Evolutionary conservation across 2,329 filamentous ascomycete genomes (phyloP).

Genomic region (Ophiostoma ulmi): DNA sequence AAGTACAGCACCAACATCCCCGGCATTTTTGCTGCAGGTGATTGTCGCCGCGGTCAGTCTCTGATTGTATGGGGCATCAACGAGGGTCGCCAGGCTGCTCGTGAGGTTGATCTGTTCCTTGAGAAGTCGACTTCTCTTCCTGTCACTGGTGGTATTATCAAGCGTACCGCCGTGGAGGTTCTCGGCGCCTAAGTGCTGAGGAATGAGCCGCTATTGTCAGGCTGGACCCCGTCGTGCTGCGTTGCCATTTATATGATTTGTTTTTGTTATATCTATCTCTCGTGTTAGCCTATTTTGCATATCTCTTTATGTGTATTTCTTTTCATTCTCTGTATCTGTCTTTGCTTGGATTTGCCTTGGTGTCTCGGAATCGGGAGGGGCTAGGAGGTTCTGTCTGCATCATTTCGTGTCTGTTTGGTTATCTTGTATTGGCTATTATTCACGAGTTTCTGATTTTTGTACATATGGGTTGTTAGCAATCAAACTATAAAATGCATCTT

Average conservation of each 20-base stretch:
- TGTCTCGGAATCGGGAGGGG: conserved; percentile 18
- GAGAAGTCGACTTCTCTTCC: conserved; percentile 49
- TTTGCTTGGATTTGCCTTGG: conserved; percentile 9
- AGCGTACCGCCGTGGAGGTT: conserved; percentile 55
- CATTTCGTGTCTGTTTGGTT: conserved; percentile 17
- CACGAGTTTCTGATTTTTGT: conserved; percentile 20
- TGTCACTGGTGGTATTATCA: conserved; percentile 88
- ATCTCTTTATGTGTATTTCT: background rate
- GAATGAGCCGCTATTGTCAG: background rate
- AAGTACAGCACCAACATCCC: conserved; percentile 84
- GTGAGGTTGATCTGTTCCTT: conserved; percentile 85
- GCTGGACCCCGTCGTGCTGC: background rate
- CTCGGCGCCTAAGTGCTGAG: conserved; percentile 17
- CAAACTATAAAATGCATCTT: background rate
- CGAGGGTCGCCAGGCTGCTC: conserved; percentile 86
- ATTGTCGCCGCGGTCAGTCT: conserved; percentile 75
- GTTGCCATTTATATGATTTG: background rate
- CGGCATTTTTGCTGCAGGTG: conserved; percentile 88
- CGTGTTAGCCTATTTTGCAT: background rate
- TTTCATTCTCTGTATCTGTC: background rate
- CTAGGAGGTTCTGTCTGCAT: conserved; percentile 19
- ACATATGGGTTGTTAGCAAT: conserved; percentile 16
- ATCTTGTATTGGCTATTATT: conserved; percentile 1
- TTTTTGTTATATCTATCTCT: background rate
- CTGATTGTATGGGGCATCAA: conserved; percentile 69